Conservation (phyloP, 2,329 filamentous ascomycete species). For the Akanthomyces dipterigenus region DNA sequence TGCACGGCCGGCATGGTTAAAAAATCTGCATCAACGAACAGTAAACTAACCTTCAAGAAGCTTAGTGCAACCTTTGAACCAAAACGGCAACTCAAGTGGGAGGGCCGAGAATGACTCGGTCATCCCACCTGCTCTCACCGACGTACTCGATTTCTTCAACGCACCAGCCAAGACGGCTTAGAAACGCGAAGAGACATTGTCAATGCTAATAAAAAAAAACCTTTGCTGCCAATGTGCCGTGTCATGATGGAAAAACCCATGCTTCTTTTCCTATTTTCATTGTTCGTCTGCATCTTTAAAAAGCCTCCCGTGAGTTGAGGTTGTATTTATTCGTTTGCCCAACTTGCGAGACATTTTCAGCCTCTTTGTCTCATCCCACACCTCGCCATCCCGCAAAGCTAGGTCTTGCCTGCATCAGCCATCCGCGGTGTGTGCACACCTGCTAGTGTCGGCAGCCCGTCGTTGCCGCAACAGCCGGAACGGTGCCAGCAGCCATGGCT, state of each 20-base stretch:
- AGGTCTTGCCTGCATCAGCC: background rate
- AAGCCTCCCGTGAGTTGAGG: background rate
- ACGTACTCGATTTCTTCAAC: background rate
- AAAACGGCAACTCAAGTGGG: constrained; percentile 7
- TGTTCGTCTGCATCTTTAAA: background rate
- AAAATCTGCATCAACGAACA: too few species aligned
- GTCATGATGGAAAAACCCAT: background rate
- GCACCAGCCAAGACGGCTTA: constrained; percentile 8
- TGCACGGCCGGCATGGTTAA: too few species aligned
- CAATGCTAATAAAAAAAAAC: constrained; percentile 3
- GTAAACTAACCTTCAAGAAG: background rate
- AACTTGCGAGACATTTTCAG: background rate
- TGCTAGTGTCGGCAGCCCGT: background rate
- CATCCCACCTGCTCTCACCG: constrained; percentile 4
- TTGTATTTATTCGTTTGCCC: background rate
- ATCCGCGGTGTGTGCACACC: too few species aligned
- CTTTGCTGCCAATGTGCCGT: background rate
- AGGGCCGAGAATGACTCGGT: constrained; percentile 2
- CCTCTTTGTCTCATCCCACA: background rate
- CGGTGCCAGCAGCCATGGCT: constrained; percentile 1
- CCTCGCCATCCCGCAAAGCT: background rate
- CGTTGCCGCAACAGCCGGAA: background rate
- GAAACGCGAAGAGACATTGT: constrained; percentile 4
- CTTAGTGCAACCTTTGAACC: background rate
- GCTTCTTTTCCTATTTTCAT: background rate